Evolutionary conservation across 768 basidiomycete genomes (phyloP).

Genomic region (Suillus discolor): DNA sequence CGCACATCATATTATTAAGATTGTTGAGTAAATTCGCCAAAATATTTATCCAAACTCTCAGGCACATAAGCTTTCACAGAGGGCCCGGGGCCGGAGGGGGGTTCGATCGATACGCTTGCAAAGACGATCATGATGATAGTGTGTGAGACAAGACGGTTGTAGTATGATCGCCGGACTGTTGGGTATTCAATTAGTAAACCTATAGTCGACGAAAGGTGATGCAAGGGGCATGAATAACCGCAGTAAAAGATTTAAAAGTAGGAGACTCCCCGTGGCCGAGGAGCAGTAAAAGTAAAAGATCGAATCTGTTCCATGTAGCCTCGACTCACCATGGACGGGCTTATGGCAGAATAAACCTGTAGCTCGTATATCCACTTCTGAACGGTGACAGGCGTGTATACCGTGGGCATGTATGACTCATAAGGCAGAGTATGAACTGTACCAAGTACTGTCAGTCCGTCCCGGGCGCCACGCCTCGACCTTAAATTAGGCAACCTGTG

Average conservation of each 20-base stretch:
- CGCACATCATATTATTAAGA: neutral
- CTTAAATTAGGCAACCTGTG: neutral
- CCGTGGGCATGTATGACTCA: neutral
- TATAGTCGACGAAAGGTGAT: neutral
- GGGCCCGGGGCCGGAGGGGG: neutral
- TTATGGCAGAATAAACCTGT: no score
- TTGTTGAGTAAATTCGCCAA: neutral
- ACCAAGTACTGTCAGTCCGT: no score
- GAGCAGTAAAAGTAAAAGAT: neutral
- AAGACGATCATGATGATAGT: neutral
- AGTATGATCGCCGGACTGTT: neutral
- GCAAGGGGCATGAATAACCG: neutral
- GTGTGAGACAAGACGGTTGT: neutral
- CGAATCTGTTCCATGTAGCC: neutral
- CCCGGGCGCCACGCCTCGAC: no score
- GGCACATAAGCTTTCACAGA: neutral
- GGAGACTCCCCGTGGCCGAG: neutral
- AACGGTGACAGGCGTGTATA: neutral
- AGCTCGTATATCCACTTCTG: no score
- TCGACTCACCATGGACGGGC: neutral
- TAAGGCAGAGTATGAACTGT: neutral
- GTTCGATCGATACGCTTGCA: neutral
- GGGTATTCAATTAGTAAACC: neutral
- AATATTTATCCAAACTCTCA: neutral
- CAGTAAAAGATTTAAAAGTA: neutral